phyloP scores from a whole-genome alignment of 192 early-diverging fungal species.

The Coemansia sp. region DNA sequence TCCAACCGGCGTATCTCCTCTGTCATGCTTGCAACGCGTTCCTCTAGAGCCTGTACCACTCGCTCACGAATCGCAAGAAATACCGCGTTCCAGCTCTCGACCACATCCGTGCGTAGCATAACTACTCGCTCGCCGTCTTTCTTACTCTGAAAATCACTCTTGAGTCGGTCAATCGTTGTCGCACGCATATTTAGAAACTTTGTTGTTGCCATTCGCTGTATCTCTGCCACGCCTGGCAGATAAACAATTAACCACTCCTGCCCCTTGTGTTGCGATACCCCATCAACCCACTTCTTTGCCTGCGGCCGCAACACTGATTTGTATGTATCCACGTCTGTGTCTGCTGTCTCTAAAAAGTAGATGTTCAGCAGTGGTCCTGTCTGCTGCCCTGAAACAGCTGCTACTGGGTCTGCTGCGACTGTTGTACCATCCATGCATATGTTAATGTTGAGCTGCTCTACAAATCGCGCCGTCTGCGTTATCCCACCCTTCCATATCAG shows the following conservation, averaged over 20 bases:
- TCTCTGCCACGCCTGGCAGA: conserved; percentile 59
- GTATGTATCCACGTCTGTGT: conserved; percentile 41
- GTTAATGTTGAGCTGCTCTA: conserved; percentile 54
- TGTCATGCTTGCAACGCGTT: conserved; percentile 34
- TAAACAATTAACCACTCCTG: conserved; percentile 91
- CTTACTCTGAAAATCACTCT: conserved; percentile 74
- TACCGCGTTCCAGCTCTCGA: conserved; percentile 50
- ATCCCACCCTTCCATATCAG: conserved; percentile 74
- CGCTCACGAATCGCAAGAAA: conserved; percentile 53
- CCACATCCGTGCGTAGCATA: conserved; percentile 12
- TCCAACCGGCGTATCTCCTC: conserved; percentile 86
- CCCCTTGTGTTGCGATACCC: conserved; percentile 23
- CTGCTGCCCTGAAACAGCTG: not conserved
- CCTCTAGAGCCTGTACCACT: conserved; percentile 81
- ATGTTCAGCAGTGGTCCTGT: conserved; percentile 31
- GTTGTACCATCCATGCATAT: not conserved
- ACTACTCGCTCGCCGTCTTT: conserved; percentile 36
- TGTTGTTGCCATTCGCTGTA: conserved; percentile 45
- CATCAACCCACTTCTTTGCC: conserved; percentile 35
- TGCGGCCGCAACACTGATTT: conserved; percentile 45
- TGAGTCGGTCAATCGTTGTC: conserved; percentile 81
- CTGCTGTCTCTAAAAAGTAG: conserved; percentile 20
- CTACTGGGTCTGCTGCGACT: conserved; percentile 42
- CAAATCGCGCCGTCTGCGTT: conserved; percentile 61
- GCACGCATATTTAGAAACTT: conserved; percentile 62